Base-by-base conservation (phyloP, 768 basidiomycete genomes). In the Grammothele lineata region DNA sequence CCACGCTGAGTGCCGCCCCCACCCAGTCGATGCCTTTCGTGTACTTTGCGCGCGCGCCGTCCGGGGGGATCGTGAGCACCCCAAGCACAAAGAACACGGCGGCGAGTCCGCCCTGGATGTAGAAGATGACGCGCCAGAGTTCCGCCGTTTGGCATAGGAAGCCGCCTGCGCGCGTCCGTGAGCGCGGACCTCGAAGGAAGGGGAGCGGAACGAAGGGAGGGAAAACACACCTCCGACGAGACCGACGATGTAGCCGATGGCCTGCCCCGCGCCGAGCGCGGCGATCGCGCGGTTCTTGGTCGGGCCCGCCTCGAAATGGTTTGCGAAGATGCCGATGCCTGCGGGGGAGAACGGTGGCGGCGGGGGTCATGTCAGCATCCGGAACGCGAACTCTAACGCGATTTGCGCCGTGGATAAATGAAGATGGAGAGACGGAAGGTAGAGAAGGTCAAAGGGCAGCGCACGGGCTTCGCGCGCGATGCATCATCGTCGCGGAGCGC, bases 21-120 rank as follows among this genome's bases (percentile, higher is more conserved):
- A 65, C 60, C 66, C 63, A 67, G 51, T 68, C 67, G 17, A 68
- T 40, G 7, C 67, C 67, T 45, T 65, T 67, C 22, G 42, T 59
- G 44, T 67, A 67, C 27, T 58, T 50, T n/a, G 35, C 39, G 19
- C 37, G 39, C n/a, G 35, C 40, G 12, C 47, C 47, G n/a, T 59
- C 52, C 11, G 50, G 37, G 33, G 50, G 62, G 26, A 59, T 57
- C 37, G 40, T 54, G 18, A 51, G 45, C 55, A 48, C 49, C 4
- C 64, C 66, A 7, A 63, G 44, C 14, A 54, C 48, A 19, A 60
- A 58, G 39, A 68, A 62, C 0, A 64, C 32, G 12, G 52, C 38
- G n/a, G 53, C 61, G 12, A 68, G 61, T 2, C 61, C 66, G 4
- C 63, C 57, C 51, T 68, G 64, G 19, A 68, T 59, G 50, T 53